Evolutionary conservation across 768 basidiomycete genomes (phyloP).

Genomic region (Lentinula edodes): DNA sequence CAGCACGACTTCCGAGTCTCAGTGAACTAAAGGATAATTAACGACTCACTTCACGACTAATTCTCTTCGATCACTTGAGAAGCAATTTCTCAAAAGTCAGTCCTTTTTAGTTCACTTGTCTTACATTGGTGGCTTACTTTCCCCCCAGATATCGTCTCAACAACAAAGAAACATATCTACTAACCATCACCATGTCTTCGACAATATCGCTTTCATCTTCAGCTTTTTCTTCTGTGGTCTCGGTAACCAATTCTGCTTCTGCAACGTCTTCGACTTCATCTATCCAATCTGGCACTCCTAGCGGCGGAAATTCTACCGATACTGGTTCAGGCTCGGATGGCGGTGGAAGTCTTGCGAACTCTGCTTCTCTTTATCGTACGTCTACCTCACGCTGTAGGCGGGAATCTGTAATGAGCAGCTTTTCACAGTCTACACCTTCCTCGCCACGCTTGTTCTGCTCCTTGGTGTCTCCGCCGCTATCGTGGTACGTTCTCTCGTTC

Average conservation of each 20-base stretch:
- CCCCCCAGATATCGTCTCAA: neutral
- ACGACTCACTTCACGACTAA: neutral
- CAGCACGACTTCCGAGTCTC: neutral
- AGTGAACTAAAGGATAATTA: neutral
- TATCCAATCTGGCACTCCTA: neutral
- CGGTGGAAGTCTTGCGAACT: neutral
- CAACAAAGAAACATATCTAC: neutral
- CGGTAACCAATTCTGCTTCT: neutral
- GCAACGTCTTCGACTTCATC: neutral
- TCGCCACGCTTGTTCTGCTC: slow-evolving; percentile 64
- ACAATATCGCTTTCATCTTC: neutral
- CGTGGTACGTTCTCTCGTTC: slow-evolving; percentile 55
- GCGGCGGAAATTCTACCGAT: neutral
- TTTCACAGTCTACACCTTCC: slow-evolving; percentile 23
- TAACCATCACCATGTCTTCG: neutral
- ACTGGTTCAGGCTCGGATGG: neutral
- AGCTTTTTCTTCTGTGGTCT: neutral
- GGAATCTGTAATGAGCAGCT: neutral
- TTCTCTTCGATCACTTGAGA: neutral
- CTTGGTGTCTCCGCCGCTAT: slow-evolving; percentile 64
- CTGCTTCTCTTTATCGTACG: slow-evolving; percentile 4
- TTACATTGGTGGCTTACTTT: neutral
- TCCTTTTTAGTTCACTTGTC: neutral
- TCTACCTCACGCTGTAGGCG: neutral
- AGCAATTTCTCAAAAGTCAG: neutral